phyloP scores from a whole-genome alignment of 331 rosid genomes.

The Quercus tomentella region DNA sequence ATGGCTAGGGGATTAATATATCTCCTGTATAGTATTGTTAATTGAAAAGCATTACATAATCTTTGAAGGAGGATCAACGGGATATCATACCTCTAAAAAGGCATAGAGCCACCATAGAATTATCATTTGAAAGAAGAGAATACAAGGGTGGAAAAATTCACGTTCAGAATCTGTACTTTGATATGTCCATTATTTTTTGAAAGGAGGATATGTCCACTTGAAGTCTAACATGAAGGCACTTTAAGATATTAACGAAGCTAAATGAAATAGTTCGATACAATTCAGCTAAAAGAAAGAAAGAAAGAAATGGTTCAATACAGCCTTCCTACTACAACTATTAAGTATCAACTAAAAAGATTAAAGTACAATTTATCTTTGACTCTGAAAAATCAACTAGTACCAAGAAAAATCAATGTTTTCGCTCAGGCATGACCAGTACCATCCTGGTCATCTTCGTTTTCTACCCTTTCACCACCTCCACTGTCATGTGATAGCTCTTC shows the following conservation, averaged over 20 bases:
- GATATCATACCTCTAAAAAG: too few relatives aligned
- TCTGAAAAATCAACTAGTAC: not conserved
- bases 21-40: too few relatives aligned
- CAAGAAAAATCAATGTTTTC: not conserved
- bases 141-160: too few relatives aligned
- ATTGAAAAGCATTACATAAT: too few relatives aligned
- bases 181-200: not conserved
- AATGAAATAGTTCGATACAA: too few relatives aligned
- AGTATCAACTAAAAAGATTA: not conserved
- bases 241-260: not conserved
- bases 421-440: conserved; percentile 14
- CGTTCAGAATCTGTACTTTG: not conserved
- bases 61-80: too few relatives aligned
- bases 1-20: too few relatives aligned
- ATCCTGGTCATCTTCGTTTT: conserved; percentile 6
- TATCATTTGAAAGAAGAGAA: too few relatives aligned
- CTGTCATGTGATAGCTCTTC: conserved; percentile 41
- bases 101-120: too few relatives aligned
- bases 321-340: not conserved
- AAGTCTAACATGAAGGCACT: not conserved
- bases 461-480: conserved; percentile 20
- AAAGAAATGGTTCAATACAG: not conserved
- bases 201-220: too few relatives aligned
- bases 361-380: not conserved
- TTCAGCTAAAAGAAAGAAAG: not conserved